Evolutionary conservation across 331 rosid genomes (phyloP).

Genomic region (Malus hybrid): DNA sequence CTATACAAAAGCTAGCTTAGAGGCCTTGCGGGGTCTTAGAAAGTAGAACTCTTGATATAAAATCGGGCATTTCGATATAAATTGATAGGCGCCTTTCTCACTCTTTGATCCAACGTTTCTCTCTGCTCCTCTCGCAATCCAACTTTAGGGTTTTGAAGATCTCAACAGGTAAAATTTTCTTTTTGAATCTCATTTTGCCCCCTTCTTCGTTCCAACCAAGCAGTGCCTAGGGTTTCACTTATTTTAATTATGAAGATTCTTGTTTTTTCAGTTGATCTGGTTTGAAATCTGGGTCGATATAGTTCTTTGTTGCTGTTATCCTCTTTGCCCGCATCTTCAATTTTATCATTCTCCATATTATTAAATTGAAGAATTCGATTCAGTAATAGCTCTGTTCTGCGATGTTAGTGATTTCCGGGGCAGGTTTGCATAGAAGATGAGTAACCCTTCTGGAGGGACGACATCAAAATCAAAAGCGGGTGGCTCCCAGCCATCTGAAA

Average conservation of each 20-base stretch:
- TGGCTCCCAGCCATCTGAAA: constrained; percentile 70
- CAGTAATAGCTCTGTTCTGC: neutral
- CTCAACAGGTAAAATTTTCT: neutral
- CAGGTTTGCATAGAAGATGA: constrained; percentile 32
- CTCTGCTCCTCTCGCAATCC: neutral
- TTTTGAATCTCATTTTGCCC: neutral
- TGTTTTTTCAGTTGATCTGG: neutral
- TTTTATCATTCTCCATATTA: neutral
- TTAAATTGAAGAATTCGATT: too few species aligned
- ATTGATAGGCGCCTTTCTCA: neutral
- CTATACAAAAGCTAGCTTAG: too few species aligned
- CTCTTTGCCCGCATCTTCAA: neutral
- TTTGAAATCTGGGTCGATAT: neutral
- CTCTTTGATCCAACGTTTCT: neutral
- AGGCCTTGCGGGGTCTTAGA: too few species aligned
- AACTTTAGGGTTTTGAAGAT: neutral
- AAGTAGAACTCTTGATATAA: too few species aligned
- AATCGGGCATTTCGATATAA: too few species aligned
- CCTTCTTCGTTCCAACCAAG: neutral
- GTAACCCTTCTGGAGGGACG: constrained; percentile 42
- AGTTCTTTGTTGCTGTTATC: neutral
- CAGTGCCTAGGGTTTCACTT: neutral
- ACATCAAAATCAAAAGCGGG: constrained; percentile 65
- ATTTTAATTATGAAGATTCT: neutral
- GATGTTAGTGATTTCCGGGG: too few species aligned